A percentile compares a stretch with the other conserved stretches of the same genome.
These are phyloP conservation scores for Boletus rex-veris DNA, from an alignment of 768 basidiomycete species.

Conservation along the genomic window DNA sequence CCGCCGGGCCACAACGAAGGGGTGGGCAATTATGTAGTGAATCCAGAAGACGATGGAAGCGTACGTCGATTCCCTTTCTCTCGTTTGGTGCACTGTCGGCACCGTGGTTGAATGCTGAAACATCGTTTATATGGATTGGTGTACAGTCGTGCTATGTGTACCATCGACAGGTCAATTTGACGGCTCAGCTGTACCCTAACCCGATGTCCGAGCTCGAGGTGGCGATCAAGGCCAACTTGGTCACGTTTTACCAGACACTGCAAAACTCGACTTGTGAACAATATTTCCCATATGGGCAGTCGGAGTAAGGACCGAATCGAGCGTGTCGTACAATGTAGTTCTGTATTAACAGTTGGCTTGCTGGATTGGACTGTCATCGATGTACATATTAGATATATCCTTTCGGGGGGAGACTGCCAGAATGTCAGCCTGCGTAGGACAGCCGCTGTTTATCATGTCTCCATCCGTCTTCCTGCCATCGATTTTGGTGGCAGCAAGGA, in stretches of 20 bases:
- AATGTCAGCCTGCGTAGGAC: too few relatives aligned
- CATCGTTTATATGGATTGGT: too few relatives aligned
- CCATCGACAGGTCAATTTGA: slow-evolving; percentile 20
- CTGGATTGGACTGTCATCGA: too few relatives aligned
- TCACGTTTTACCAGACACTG: slow-evolving; percentile 12
- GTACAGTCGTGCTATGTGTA: slow-evolving; percentile 19
- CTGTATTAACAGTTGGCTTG: too few relatives aligned
- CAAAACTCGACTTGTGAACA: slow-evolving; percentile 11
- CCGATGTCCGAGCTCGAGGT: slow-evolving; percentile 16
- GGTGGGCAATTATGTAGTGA: slow-evolving; percentile 11
- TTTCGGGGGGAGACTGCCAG: too few relatives aligned
- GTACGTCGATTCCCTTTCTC: not conserved
- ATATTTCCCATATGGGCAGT: slow-evolving; percentile 17
- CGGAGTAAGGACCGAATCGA: not conserved
- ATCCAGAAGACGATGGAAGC: slow-evolving; percentile 7
- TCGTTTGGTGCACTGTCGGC: not conserved
- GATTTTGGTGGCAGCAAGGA: too few relatives aligned
- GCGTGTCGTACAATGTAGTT: too few relatives aligned
- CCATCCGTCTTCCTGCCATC: too few relatives aligned
- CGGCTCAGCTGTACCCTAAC: slow-evolving; percentile 19
- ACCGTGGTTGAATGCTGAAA: not conserved
- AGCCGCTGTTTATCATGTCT: too few relatives aligned
- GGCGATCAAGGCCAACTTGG: slow-evolving; percentile 23
- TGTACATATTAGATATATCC: too few relatives aligned
- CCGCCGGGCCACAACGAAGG: slow-evolving; percentile 18